phyloP scores from a whole-genome alignment of 2,329 filamentous ascomycete genomes.

The Colletotrichum australisinense region DNA sequence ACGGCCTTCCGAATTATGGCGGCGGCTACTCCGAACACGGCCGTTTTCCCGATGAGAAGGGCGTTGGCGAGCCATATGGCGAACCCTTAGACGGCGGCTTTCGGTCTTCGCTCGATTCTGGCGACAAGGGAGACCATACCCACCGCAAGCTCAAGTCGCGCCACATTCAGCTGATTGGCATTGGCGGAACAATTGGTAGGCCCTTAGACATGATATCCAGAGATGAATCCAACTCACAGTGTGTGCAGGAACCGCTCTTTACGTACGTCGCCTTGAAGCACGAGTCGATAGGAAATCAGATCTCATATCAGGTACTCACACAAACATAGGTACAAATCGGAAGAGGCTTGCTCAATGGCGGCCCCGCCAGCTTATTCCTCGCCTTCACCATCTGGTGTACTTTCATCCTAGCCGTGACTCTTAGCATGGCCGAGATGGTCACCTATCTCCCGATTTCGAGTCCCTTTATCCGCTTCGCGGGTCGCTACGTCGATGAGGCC shows the following conservation, averaged over 20 bases:
- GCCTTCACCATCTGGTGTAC: conserved; percentile 72
- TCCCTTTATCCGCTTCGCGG: conserved; percentile 82
- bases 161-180: conserved; percentile 70
- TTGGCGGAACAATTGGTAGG: conserved; percentile 74
- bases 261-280: conserved; percentile 16
- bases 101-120: conserved; percentile 26
- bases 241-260: conserved; percentile 27
- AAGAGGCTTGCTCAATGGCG: conserved; percentile 66
- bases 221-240: not conserved
- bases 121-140: conserved; percentile 51
- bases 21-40: not conserved
- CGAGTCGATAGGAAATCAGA: not conserved
- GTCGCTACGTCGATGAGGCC: conserved; percentile 79
- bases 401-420: conserved; percentile 69
- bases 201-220: conserved; percentile 59
- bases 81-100: conserved; percentile 22
- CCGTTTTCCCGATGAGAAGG: conserved; percentile 26
- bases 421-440: conserved; percentile 80
- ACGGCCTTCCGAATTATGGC: conserved; percentile 14
- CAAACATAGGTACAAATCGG: conserved; percentile 63
- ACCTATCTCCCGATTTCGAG: conserved; percentile 82
- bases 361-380: conserved; percentile 67
- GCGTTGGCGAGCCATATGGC: conserved; percentile 19
- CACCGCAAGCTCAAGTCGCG: conserved; percentile 66
- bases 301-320: conserved; percentile 11